Base-by-base conservation (phyloP, 371 early-diverging fungal genomes). In the Apophysomyces variabilis region DNA sequence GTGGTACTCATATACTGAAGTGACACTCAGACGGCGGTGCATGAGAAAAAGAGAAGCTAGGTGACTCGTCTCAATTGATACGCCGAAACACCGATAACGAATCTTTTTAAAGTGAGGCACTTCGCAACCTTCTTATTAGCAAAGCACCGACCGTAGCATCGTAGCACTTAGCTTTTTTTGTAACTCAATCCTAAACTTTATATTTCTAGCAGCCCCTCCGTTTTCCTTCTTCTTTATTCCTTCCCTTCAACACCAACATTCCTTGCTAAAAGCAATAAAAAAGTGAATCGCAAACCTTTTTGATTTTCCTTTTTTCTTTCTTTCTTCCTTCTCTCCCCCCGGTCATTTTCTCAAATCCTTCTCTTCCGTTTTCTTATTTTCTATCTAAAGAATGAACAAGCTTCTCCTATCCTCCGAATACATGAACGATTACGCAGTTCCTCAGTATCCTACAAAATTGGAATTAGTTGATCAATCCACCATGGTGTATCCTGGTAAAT, bases 401-500 rank as follows among this genome's bases (percentile, higher is more conserved):
- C 54, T 50, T 21, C 21, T 47, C 47, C n/a, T 47, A 4, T 18
- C 54, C 21, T 68, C 77, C 44, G 77, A 77, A 59, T 74, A 74
- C 60, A 71, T 73, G 66, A 68, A 69, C 61, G 73, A 76, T 13
- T 69, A 69, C 35, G 44, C 66, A 46, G 68, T 65, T 18, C 64
- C 66, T 35, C 73, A 76, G 38, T 72, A 68, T 16, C 41, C 39
- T 63, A 70, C 62, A 38, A 66, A 45, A 37, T 11, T 58, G 18
- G 61, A 57, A 14, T 32, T 61, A 35, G 12, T 47, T 18, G 65
- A 73, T 54, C 76, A 75, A 61, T 44, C 76, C 12, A 69, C 58
- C 66, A 62, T 75, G 69, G 63, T 73, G 44, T 68, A 70, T 67
- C 70, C 74, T 62, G 74, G 78, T 78, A 74, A 74, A 58, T 21